phyloP scores from a whole-genome alignment of 2,329 filamentous ascomycete genomes.

The Colletotrichum sp. region DNA sequence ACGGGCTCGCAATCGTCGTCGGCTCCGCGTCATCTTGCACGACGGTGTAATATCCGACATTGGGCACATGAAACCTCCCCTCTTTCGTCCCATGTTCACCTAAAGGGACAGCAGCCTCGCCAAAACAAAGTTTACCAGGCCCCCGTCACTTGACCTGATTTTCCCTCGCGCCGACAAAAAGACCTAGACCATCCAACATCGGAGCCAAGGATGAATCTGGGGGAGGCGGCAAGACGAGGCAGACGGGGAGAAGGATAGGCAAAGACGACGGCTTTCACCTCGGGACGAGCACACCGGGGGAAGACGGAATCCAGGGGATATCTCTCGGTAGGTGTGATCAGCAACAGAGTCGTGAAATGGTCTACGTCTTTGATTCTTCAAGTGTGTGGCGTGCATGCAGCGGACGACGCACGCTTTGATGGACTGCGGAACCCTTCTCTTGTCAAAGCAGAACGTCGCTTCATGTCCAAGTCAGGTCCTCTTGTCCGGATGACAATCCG shows the following conservation, averaged over 20 bases:
- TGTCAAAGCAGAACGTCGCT: constrained; percentile 12
- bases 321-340: neutral
- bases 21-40: constrained; percentile 4
- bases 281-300: neutral
- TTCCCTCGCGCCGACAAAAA: neutral
- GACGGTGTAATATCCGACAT: constrained; percentile 5
- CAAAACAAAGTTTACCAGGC: constrained; percentile 6
- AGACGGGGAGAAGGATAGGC: neutral
- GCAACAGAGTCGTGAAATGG: neutral
- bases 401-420: constrained; percentile 11
- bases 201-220: neutral
- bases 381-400: neutral
- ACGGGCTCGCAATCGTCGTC: constrained; percentile 1
- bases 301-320: neutral
- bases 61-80: constrained; percentile 13
- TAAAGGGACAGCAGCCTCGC: constrained; percentile 4
- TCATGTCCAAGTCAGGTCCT: neutral
- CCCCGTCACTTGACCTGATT: constrained; percentile 8
- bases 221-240: neutral
- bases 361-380: neutral
- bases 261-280: neutral
- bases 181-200: neutral
- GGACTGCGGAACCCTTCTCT: neutral
- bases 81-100: constrained; percentile 4
- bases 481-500: constrained; percentile 19